Evolutionary conservation across 2,329 filamentous ascomycete genomes (phyloP).

Genomic region (Passalora sequoiae): DNA sequence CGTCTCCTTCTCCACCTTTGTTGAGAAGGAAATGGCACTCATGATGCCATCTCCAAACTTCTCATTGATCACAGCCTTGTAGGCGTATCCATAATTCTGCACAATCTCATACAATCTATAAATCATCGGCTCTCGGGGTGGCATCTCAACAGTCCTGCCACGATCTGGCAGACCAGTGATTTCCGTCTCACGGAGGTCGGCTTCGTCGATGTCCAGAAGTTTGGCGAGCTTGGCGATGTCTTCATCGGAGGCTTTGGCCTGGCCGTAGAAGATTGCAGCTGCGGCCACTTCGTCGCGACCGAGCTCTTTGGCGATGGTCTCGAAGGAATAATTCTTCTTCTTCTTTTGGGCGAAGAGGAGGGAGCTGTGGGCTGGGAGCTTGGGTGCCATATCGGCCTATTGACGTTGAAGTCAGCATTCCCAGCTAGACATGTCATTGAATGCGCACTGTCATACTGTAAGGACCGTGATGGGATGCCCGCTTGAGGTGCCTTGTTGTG

Average conservation of each 20-base stretch:
- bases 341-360: constrained; percentile 80
- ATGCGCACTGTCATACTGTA: constrained; percentile 18
- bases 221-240: constrained; percentile 64
- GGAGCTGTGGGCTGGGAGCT: constrained; percentile 65
- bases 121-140: constrained; percentile 76
- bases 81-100: constrained; percentile 94
- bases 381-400: constrained; percentile 60
- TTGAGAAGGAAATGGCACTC: constrained; percentile 89
- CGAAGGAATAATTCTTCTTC: constrained; percentile 68
- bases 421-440: no score
- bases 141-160: constrained; percentile 74
- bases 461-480: constrained; percentile 22
- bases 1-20: constrained; percentile 76
- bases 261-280: constrained; percentile 87
- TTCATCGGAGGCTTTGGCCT: constrained; percentile 65
- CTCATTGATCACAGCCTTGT: constrained; percentile 92
- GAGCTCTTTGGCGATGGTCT: constrained; percentile 66
- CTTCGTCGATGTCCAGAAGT: constrained; percentile 57
- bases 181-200: constrained; percentile 52
- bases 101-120: constrained; percentile 92
- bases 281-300: constrained; percentile 77
- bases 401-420: not conserved
- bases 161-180: constrained; percentile 74
- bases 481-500: constrained; percentile 19
- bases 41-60: constrained; percentile 81